phyloP scores from a whole-genome alignment of 768 basidiomycete species.

The Lyophyllum decastes region DNA sequence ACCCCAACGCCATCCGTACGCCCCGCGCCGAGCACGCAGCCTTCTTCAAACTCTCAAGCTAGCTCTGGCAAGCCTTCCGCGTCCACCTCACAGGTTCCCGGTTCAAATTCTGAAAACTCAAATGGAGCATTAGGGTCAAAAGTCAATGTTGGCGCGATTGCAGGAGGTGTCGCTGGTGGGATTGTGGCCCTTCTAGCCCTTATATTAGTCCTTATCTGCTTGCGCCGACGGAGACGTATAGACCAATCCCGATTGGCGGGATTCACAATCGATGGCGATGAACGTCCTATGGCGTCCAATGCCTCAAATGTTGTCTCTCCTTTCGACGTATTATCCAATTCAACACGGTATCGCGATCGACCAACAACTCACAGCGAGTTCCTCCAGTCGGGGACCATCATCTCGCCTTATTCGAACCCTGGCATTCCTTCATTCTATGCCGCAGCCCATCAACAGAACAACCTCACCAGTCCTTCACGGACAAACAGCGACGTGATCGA shows the following conservation, averaged over 20 bases:
- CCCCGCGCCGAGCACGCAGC: background rate
- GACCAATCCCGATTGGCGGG: background rate
- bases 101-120: background rate
- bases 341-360: background rate
- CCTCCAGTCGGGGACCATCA: slow-evolving; percentile 1
- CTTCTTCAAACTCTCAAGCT: too few species aligned
- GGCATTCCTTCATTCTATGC: background rate
- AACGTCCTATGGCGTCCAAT: background rate
- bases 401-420: background rate
- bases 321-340: background rate
- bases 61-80: background rate
- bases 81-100: background rate
- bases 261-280: background rate
- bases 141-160: slow-evolving; percentile 9
- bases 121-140: background rate
- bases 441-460: background rate
- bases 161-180: slow-evolving; percentile 11
- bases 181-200: slow-evolving; percentile 3
- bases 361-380: slow-evolving; percentile 15
- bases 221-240: background rate
- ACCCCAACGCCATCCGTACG: background rate
- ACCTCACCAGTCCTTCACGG: background rate
- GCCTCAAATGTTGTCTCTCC: background rate
- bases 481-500: background rate
- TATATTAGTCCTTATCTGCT: background rate